Percentiles rank a stretch among this genome's conserved stretches.
Evolutionary conservation across 192 early-diverging fungal species (phyloP).

Genomic region (Coemansia sp.): DNA sequence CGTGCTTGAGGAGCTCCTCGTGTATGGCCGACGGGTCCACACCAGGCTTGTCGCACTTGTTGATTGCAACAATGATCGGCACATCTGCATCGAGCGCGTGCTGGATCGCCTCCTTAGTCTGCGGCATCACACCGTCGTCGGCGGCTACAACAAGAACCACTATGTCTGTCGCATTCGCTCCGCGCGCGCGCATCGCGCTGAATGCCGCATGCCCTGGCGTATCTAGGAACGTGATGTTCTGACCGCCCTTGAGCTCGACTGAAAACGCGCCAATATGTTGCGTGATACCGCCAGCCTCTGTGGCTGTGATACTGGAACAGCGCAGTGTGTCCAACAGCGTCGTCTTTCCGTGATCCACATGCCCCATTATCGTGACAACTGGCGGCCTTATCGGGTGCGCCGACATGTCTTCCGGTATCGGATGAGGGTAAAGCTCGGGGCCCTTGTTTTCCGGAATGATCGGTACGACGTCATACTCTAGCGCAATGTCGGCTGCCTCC

Average conservation of each 20-base stretch:
- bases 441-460: conserved; percentile 62
- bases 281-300: conserved; percentile 95
- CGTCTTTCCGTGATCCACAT: conserved; percentile 97
- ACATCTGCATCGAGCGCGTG: conserved; percentile 84
- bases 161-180: conserved; percentile 93
- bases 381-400: conserved; percentile 78
- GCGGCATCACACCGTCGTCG: conserved; percentile 98
- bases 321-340: conserved; percentile 91
- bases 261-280: conserved; percentile 99
- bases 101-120: conserved; percentile 94
- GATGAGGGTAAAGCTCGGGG: conserved; percentile 51
- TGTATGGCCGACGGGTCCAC: conserved; percentile 63
- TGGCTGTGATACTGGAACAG: conserved; percentile 88
- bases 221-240: conserved; percentile 89
- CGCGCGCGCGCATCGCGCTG: conserved; percentile 90
- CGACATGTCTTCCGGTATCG: conserved; percentile 74
- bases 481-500: conserved; percentile 79
- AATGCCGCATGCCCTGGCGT: conserved; percentile 98
- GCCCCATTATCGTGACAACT: conserved; percentile 97
- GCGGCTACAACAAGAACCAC: conserved; percentile 96
- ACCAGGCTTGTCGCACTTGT: conserved; percentile 96
- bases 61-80: conserved; percentile 94
- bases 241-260: conserved; percentile 42
- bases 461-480: conserved; percentile 89
- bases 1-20: conserved; percentile 73